Base-by-base conservation (phyloP, 352 stramenopile genomes). In the Phytophthora pistaciae region DNA sequence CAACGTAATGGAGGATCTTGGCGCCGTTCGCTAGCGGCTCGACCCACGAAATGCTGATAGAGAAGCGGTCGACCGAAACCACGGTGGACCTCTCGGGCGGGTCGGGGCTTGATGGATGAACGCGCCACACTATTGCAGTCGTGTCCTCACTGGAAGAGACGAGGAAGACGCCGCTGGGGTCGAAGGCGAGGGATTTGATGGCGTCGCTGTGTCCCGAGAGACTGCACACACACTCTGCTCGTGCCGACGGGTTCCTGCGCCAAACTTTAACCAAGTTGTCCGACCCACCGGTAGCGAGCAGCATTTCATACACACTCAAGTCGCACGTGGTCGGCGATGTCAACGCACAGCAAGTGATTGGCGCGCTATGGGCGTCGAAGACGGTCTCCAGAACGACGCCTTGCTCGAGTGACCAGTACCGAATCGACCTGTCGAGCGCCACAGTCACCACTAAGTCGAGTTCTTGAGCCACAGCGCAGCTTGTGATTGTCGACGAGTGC, bases 221-320 rank as follows among this genome's bases (percentile, higher is more conserved):
- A 27, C 72, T 69, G 60, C 76, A 90, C 14, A 91, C 61, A 23
- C 76, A 87, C 49, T 90, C 72, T 0, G 74, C 52, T 36, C 11
- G 31, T 7, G 42, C 13, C 1, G 40, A 18, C 1, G 48, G 13
- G 3, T 56, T 68, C 59, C 73, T 66, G 3, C 73, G 62, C 85
- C 85, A 91, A 0, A 92, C 70, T 61, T 91, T 92, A 25, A 91
- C 77, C n/a, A 89, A 56, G 25, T 91, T 91, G 66, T 91, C 85
- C 20, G 81, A 84, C 8, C 68, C 85, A 25, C 81, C 81, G 16
- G 83, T 92, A 5, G 83, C 82, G 13, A 91, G 58, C 4, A 90
- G 38, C 36, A 85, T 74, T 1, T 87, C 64, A 56, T 74, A 67
- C 11, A 64, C 10, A n/a, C 25, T 64, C 2, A 61, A 36, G 55